Conservation (phyloP, 2,329 filamentous ascomycete species). For the Polychaeton citri region DNA sequence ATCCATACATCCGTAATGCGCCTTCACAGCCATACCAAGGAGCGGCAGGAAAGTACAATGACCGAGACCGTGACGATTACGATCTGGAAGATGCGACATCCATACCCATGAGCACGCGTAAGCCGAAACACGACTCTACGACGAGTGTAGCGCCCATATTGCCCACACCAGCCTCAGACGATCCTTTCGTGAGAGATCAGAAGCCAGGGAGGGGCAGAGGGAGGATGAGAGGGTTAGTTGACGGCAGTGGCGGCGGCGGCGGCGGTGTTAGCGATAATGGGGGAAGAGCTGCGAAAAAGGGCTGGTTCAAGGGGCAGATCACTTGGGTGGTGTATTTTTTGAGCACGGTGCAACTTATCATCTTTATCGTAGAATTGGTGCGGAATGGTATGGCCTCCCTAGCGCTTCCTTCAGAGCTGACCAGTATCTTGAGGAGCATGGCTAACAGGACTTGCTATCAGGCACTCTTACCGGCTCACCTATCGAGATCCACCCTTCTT, state of each 20-base stretch:
- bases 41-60: conserved; percentile 26
- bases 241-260: conserved; percentile 3
- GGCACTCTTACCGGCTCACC: conserved; percentile 64
- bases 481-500: conserved; percentile 66
- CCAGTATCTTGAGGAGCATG: too few species aligned
- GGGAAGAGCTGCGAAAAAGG: conserved; percentile 31
- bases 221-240: conserved; percentile 4
- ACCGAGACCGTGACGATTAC: conserved; percentile 30
- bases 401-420: too few species aligned
- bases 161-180: conserved; percentile 24
- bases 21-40: conserved; percentile 39
- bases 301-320: conserved; percentile 44
- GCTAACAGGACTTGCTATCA: too few species aligned
- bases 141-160: conserved; percentile 25
- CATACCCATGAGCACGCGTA: conserved; percentile 30
- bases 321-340: conserved; percentile 77
- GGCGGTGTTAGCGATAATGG: conserved; percentile 2
- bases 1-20: neutral
- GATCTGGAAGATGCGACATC: conserved; percentile 37
- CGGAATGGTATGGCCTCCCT: conserved; percentile 63
- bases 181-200: conserved; percentile 24
- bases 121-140: conserved; percentile 24
- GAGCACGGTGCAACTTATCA: conserved; percentile 60
- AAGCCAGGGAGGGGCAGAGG: conserved; percentile 11
- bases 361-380: conserved; percentile 81